Evolutionary conservation across 192 early-diverging fungal species (phyloP).

Genomic region (Umbelopsis ramanniana): DNA sequence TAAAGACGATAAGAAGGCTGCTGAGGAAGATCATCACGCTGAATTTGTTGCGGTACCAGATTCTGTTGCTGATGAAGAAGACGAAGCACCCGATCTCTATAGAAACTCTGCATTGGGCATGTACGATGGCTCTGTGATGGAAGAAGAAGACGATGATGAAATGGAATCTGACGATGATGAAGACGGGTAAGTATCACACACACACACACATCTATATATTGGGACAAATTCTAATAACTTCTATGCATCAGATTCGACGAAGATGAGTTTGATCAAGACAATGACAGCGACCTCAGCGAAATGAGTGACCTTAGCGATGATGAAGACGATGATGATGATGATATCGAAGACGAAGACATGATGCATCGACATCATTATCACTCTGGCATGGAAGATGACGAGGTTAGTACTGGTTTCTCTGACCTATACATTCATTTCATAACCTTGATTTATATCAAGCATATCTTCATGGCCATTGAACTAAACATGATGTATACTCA

Average conservation of each 20-base stretch:
- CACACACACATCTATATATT: neutral
- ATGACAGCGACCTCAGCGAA: conserved; percentile 64
- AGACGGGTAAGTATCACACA: conserved; percentile 45
- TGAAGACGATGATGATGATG: conserved; percentile 64
- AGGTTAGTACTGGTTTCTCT: conserved; percentile 29
- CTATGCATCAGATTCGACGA: conserved; percentile 52
- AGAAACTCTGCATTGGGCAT: conserved; percentile 83
- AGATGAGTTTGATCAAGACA: conserved; percentile 74
- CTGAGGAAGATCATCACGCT: conserved; percentile 51
- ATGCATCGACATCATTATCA: conserved; percentile 50
- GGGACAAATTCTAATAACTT: neutral
- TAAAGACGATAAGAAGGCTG: conserved; percentile 41
- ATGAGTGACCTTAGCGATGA: conserved; percentile 56
- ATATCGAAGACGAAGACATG: conserved; percentile 58
- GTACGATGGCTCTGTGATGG: conserved; percentile 75
- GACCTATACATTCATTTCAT: conserved; percentile 47
- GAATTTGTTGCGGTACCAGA: conserved; percentile 63
- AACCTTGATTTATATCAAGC: too few species aligned
- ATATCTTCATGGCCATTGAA: neutral
- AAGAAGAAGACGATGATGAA: conserved; percentile 63
- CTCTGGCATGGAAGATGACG: conserved; percentile 55
- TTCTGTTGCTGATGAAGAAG: conserved; percentile 53
- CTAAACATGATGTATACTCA: neutral
- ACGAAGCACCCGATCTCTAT: conserved; percentile 74
- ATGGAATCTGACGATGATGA: conserved; percentile 60